Evolutionary conservation across 352 stramenopile species (phyloP), one percentile per base, ranked within the genome.

Genomic region (Phytophthora melonis): DNA sequence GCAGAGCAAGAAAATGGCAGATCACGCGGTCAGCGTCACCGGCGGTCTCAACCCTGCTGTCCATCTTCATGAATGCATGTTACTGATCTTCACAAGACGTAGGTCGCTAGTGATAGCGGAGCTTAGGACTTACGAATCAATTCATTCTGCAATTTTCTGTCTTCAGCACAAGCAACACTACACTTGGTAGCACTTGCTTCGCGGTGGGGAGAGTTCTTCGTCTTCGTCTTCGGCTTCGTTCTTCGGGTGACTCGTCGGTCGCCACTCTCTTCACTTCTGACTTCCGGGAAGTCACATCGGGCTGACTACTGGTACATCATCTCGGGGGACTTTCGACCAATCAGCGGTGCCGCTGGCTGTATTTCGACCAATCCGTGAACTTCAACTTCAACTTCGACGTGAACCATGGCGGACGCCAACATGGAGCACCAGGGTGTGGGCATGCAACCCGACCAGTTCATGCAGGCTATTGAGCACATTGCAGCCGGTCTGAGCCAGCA

Each of bases 371-470:
- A 36, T 36, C 32, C 5, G 32, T 10, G 32, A 36, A 36, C 32
- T 36, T 36, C 53, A 36, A 36, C 32, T 36, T 36, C 53, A 58
- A 58, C 53, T 58, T 58, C 53, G 27, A 43, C 53, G 53, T 58
- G 5, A 21, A 7, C 23, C 5, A 39, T 57, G 50, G 50, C 50
- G 8, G 50, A 57, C 23, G 50, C 53, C 11, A 58, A 58, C 6
- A 58, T 58, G 53, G 27, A 58, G 27, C 53, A 58, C 13, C 53
- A 58, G 2, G 25, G 3, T 43, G 53, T 23, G 14, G 53, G 53
- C 4, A 23, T 58, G 3, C 53, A 39, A 27, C 53, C 23, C 0
- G 14, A 63, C 8, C 56, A 53, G 8, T 65, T 57, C 27, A 27
- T 57, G 16, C 45, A 57, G 14, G 58, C 58, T 14, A 49, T 65